Percentiles rank a stretch among this genome's conserved stretches.
phyloP scores from a whole-genome alignment of 1,139 yeast genomes.

The Sugiyamaella neomexicana region DNA sequence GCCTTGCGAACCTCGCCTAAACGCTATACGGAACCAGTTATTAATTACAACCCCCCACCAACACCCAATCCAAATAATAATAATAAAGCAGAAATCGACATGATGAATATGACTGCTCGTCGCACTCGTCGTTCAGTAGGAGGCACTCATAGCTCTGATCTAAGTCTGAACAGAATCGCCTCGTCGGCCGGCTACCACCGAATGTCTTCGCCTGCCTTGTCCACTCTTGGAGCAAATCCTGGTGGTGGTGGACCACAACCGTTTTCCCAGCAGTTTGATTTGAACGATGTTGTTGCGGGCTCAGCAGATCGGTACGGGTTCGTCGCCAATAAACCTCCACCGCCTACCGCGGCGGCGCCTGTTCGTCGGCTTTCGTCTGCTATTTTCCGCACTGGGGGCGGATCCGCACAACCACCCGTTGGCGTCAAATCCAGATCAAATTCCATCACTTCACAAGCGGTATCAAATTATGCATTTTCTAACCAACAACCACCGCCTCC shows the following conservation, averaged over 20 bases:
- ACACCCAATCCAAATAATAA: neutral
- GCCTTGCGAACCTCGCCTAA: constrained; percentile 4
- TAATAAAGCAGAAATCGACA: constrained; percentile 31
- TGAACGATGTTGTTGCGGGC: constrained; percentile 32
- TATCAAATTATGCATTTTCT: constrained; percentile 6
- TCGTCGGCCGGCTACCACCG: constrained; percentile 19
- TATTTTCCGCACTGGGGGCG: constrained; percentile 11
- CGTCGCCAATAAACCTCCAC: constrained; percentile 18
- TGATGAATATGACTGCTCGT: constrained; percentile 33
- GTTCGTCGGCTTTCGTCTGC: constrained; percentile 21
- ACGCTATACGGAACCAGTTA: constrained; percentile 7
- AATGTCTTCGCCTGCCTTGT: constrained; percentile 22
- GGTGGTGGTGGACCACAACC: constrained; percentile 17
- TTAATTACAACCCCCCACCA: constrained; percentile 7
- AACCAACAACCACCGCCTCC: neutral
- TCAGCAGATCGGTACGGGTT: constrained; percentile 33
- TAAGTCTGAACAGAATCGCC: constrained; percentile 13
- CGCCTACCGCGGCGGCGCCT: constrained; percentile 16
- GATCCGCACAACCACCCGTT: neutral
- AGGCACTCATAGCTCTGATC: constrained; percentile 10
- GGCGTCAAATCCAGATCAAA: constrained; percentile 23
- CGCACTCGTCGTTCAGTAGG: constrained; percentile 26
- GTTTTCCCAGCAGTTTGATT: constrained; percentile 37
- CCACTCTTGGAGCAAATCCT: constrained; percentile 11
- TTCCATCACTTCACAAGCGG: constrained; percentile 23